A percentile compares a stretch with the other conserved stretches of the same genome.
phyloP scores from a whole-genome alignment of 352 stramenopile species.

The Blastocystis hominis region DNA sequence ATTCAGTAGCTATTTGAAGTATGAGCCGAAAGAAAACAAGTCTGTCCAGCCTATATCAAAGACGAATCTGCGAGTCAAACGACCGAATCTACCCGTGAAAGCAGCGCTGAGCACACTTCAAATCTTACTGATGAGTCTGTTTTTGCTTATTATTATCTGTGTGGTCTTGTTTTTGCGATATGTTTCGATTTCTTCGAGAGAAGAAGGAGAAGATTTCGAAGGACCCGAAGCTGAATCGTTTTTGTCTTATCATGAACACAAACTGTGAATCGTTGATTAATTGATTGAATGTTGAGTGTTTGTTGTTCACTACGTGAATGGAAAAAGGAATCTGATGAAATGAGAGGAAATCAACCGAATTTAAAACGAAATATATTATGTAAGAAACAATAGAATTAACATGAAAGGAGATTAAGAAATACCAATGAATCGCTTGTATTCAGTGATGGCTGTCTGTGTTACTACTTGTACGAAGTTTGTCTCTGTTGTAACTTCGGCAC shows the following conservation, averaged over 20 bases:
- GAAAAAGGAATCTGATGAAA: no score
- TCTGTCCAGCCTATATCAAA: background rate
- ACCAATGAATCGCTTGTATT: no score
- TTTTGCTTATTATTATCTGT: background rate
- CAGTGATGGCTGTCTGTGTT: no score
- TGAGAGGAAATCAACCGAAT: no score
- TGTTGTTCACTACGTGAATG: no score
- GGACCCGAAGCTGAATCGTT: background rate
- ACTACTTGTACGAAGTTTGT: no score
- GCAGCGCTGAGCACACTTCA: background rate
- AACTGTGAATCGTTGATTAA: background rate
- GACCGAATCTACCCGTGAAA: background rate
- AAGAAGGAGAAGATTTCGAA: background rate
- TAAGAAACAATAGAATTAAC: no score
- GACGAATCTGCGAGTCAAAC: background rate
- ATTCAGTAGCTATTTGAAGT: background rate
- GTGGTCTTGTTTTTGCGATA: background rate
- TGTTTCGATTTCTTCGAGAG: background rate
- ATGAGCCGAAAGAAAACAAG: background rate
- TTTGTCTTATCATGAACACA: background rate
- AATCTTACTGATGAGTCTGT: background rate
- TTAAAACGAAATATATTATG: no score
- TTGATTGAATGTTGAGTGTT: no score
- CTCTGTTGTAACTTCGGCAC: no score
- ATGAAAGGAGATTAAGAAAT: no score